Percentiles rank a stretch among this genome's conserved stretches.
These are phyloP conservation scores for Pestalotiopsis sp. DNA, from an alignment of 2,329 filamentous ascomycete species.

Conservation along the genomic window DNA sequence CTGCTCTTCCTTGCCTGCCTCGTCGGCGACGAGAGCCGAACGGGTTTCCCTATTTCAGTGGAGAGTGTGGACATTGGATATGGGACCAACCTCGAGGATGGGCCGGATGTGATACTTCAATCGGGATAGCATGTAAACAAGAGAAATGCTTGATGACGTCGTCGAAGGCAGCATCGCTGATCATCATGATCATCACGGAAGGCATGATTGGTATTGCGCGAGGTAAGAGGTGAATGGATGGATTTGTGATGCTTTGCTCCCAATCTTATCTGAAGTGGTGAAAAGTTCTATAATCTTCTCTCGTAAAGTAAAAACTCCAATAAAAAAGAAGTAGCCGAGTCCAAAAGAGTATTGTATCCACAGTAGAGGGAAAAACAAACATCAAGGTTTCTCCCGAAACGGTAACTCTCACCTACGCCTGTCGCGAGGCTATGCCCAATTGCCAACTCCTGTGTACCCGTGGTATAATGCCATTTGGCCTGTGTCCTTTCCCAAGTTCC, in stretches of 20 bases:
- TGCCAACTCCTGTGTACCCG: background rate
- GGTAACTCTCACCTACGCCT: constrained; percentile 1
- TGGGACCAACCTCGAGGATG: background rate
- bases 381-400: background rate
- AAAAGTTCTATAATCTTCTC: background rate
- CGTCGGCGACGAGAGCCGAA: background rate
- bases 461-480: constrained; percentile 10
- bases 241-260: background rate
- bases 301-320: background rate
- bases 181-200: background rate
- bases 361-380: background rate
- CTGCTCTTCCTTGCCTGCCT: background rate
- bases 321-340: background rate
- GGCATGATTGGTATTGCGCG: background rate
- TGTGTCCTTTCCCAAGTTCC: background rate
- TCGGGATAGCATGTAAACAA: background rate
- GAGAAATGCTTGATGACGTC: background rate
- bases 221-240: background rate
- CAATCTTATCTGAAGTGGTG: background rate
- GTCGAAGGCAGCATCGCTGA: background rate
- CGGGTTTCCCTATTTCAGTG: background rate
- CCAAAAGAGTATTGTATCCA: background rate
- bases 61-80: constrained; percentile 2
- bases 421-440: background rate
- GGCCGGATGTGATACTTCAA: background rate